Evolutionary conservation across 202 grass and related monocot genomes (phyloP).

Genomic region (Schoenoplectus triqueter): DNA sequence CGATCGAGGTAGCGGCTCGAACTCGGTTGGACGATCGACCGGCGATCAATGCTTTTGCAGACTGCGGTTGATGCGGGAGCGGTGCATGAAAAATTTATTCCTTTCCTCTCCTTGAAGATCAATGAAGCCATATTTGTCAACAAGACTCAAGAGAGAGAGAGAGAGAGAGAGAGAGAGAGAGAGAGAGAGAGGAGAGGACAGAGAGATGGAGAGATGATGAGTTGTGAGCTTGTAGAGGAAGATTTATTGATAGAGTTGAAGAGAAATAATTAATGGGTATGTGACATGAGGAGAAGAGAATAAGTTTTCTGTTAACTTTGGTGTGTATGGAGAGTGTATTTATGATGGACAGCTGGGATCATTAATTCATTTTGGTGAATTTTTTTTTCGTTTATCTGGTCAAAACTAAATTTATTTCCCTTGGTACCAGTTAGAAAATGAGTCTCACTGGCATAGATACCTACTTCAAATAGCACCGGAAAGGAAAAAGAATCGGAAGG

Average conservation of each 20-base stretch:
- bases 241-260: neutral
- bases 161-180: conserved; percentile 20
- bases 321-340: conserved; percentile 6
- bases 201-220: neutral
- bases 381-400: neutral
- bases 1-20: conserved; percentile 42
- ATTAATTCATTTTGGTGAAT: conserved; percentile 21
- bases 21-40: conserved; percentile 44
- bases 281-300: conserved; percentile 25
- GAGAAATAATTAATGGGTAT: conserved; percentile 25
- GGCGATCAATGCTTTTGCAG: conserved; percentile 51
- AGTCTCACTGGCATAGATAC: neutral
- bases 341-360: conserved; percentile 28
- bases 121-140: conserved; percentile 46
- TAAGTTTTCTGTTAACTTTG: conserved; percentile 9
- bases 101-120: conserved; percentile 52
- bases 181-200: conserved; percentile 5
- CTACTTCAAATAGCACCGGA: neutral
- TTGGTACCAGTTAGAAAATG: neutral
- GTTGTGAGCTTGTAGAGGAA: conserved; percentile 27
- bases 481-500: neutral
- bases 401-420: conserved; percentile 14
- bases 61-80: conserved; percentile 45
- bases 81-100: conserved; percentile 49
- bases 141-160: too few species aligned